Evolutionary conservation across 2,329 filamentous ascomycete species (phyloP).

Genomic region (Byssothecium circinans): DNA sequence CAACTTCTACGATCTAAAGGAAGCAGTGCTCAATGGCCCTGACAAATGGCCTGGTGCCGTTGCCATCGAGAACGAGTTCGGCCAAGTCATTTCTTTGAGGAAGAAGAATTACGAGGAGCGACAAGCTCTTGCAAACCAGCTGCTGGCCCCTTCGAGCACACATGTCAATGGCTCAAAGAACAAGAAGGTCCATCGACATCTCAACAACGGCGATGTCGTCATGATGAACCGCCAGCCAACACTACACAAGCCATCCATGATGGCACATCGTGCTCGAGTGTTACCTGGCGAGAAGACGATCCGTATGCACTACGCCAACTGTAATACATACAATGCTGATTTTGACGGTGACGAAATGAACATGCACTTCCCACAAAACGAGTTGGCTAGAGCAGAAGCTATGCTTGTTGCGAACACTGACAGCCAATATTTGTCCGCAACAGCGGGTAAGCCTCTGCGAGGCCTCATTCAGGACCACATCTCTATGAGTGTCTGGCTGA

Average conservation of each 20-base stretch:
- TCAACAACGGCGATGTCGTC: constrained; percentile 95
- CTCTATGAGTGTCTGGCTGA: constrained; percentile 88
- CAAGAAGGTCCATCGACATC: constrained; percentile 95
- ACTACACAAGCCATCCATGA: constrained; percentile 97
- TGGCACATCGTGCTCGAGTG: constrained; percentile 93
- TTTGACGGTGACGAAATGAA: constrained; percentile 99
- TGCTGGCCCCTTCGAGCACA: constrained; percentile 80
- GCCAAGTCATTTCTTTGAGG: constrained; percentile 83
- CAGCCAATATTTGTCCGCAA: constrained; percentile 93
- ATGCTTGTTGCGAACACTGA: constrained; percentile 93
- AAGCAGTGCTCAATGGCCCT: constrained; percentile 92
- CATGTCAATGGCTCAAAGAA: constrained; percentile 75
- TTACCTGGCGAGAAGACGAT: constrained; percentile 94
- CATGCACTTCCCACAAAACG: constrained; percentile 99
- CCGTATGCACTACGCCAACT: constrained; percentile 99
- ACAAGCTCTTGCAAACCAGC: constrained; percentile 85
- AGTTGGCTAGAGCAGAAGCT: constrained; percentile 89
- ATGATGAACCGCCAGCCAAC: constrained; percentile 99
- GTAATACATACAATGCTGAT: constrained; percentile 98
- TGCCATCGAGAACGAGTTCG: constrained; percentile 94
- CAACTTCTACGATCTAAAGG: constrained; percentile 94
- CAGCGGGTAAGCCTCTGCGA: constrained; percentile 87
- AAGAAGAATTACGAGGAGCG: constrained; percentile 88
- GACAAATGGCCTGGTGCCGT: constrained; percentile 93
- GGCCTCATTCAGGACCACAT: constrained; percentile 99